These are phyloP conservation scores for Beta vulgaris DNA, from an alignment of 148 eudicot species.

Conservation along the genomic window DNA sequence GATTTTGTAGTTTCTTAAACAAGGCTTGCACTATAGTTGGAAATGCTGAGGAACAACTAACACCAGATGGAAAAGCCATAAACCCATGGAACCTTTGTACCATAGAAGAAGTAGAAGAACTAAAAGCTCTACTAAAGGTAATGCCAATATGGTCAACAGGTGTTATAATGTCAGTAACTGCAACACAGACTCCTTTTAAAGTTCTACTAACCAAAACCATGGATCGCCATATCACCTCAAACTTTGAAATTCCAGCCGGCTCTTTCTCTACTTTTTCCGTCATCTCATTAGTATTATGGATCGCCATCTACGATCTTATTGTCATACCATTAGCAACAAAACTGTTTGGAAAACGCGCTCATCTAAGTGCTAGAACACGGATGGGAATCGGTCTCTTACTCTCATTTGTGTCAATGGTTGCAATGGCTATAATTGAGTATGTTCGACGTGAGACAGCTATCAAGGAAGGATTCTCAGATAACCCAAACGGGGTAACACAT, in stretches of 20 bases:
- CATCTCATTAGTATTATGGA: conserved; percentile 43
- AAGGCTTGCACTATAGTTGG: conserved; percentile 65
- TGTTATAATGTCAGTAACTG: conserved; percentile 37
- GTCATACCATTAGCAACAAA: conserved; percentile 49
- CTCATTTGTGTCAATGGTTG: conserved; percentile 36
- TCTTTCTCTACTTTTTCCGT: conserved; percentile 43
- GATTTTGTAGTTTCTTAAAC: conserved; percentile 45
- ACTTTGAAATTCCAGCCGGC: conserved; percentile 60
- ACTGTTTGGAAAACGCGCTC: conserved; percentile 34
- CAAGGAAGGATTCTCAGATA: conserved; percentile 23
- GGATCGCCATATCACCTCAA: conserved; percentile 49
- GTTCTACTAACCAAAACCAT: conserved; percentile 61
- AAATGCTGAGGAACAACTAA: conserved; percentile 35
- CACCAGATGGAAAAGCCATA: conserved; percentile 32
- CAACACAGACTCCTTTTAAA: conserved; percentile 37
- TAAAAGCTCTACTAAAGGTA: conserved; percentile 52
- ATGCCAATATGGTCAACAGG: conserved; percentile 64
- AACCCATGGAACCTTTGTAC: conserved; percentile 53
- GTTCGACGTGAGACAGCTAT: conserved; percentile 38
- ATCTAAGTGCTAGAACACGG: conserved; percentile 35
- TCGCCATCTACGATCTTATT: conserved; percentile 44
- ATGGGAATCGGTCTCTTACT: conserved; percentile 63
- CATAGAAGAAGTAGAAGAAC: conserved; percentile 59
- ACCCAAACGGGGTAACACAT: conserved; percentile 22
- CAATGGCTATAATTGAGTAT: conserved; percentile 38